phyloP scores from a whole-genome alignment of 345 rosid species.

The Chamaenerion angustifolium region DNA sequence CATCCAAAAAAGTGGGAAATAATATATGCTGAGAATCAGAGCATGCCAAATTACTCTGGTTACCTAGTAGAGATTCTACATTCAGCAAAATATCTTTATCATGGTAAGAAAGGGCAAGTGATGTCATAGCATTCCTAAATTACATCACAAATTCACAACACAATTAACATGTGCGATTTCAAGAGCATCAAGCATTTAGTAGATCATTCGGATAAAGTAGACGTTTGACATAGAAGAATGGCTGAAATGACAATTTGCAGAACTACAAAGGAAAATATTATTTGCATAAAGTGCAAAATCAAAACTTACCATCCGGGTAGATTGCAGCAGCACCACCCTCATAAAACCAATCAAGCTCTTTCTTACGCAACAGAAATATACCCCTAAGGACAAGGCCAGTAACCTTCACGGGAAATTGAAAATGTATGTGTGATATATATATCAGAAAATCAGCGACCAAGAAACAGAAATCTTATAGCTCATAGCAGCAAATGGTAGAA shows the following conservation, averaged over 20 bases:
- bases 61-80: no score
- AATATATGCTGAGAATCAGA: background rate
- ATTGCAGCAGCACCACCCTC: slow-evolving; percentile 95
- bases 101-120: no score
- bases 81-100: no score
- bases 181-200: no score
- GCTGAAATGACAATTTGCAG: no score
- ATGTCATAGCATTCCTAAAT: no score
- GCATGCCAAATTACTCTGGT: background rate
- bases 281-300: no score
- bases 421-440: background rate
- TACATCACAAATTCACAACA: no score
- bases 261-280: no score
- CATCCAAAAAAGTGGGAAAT: background rate
- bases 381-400: slow-evolving; percentile 87
- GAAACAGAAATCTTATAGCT: background rate
- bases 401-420: slow-evolving; percentile 32
- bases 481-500: background rate
- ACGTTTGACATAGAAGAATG: slow-evolving; percentile 15
- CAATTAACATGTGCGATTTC: no score
- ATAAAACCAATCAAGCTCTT: slow-evolving; percentile 97
- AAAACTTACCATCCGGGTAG: slow-evolving; percentile 53
- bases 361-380: slow-evolving; percentile 75
- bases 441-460: background rate
- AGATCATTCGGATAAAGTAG: background rate